Conservation (phyloP, 2,329 filamentous ascomycete genomes). For the Colletotrichum sidae region DNA sequence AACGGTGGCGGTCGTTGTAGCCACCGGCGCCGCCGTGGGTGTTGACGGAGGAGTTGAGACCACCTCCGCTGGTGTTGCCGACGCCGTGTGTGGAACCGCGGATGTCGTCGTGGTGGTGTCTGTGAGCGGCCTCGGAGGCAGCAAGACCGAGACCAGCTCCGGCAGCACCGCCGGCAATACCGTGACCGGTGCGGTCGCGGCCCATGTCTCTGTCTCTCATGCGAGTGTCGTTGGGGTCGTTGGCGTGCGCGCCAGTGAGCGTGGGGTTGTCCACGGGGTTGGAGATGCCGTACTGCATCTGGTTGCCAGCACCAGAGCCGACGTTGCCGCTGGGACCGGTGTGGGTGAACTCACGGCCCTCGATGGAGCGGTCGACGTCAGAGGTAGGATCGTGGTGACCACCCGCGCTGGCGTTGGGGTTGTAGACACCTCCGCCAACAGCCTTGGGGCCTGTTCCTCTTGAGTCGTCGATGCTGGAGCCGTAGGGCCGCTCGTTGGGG, state of each 20-base stretch:
- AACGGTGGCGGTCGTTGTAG: slow-evolving; percentile 10
- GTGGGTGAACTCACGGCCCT: slow-evolving; percentile 31
- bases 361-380: slow-evolving; percentile 26
- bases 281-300: slow-evolving; percentile 19
- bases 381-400: slow-evolving; percentile 31
- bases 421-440: slow-evolving; percentile 29
- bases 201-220: slow-evolving; percentile 36
- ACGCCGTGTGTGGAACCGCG: slow-evolving; percentile 16
- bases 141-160: slow-evolving; percentile 31
- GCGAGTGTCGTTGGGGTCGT: slow-evolving; percentile 34
- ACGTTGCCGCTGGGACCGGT: slow-evolving; percentile 16
- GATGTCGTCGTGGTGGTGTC: slow-evolving; percentile 31
- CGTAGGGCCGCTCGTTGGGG: slow-evolving; percentile 23
- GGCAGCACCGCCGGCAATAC: slow-evolving; percentile 20
- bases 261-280: slow-evolving; percentile 21
- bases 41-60: slow-evolving; percentile 7
- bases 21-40: slow-evolving; percentile 7
- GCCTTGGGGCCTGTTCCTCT: slow-evolving; percentile 13
- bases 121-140: slow-evolving; percentile 23
- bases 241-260: slow-evolving; percentile 15
- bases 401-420: slow-evolving; percentile 16
- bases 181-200: slow-evolving; percentile 31
- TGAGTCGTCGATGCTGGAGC: neutral
- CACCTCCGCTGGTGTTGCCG: slow-evolving; percentile 4
- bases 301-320: slow-evolving; percentile 19